phyloP scores from a whole-genome alignment of 2,329 filamentous ascomycete genomes.

The Penicillium sp. region DNA sequence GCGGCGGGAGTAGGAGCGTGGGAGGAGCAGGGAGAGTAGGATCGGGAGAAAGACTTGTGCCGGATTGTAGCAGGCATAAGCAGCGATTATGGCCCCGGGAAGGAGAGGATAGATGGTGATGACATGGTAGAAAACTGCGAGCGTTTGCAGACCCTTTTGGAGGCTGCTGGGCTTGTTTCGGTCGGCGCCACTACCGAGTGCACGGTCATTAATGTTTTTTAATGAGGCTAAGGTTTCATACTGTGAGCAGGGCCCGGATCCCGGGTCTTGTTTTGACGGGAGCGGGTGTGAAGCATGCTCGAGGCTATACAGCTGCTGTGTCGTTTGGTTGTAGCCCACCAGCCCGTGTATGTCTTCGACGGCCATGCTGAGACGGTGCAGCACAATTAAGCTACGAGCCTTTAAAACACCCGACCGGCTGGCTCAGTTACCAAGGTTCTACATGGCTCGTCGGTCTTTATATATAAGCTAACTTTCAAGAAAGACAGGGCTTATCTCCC shows the following conservation, averaged over 20 bases:
- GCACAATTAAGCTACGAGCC: too few relatives aligned
- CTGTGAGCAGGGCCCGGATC: background rate
- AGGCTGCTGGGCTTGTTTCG: background rate
- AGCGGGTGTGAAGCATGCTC: background rate
- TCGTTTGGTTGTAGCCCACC: background rate
- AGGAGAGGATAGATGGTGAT: background rate
- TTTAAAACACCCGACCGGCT: too few relatives aligned
- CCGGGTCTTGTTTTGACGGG: background rate
- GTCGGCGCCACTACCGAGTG: background rate
- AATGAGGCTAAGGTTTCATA: background rate
- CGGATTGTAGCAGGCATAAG: conserved; percentile 30
- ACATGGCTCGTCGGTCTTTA: background rate
- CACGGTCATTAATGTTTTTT: background rate
- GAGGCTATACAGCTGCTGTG: background rate
- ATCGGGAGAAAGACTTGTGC: conserved; percentile 54
- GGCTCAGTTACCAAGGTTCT: background rate
- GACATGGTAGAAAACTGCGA: conserved; percentile 1
- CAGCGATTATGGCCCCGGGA: background rate
- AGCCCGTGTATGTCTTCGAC: background rate
- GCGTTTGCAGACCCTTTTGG: background rate
- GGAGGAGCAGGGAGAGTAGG: conserved; percentile 64
- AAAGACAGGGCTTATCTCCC: background rate
- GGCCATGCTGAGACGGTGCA: background rate
- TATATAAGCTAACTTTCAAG: background rate
- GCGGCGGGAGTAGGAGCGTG: background rate